Evolutionary conservation across 345 rosid species (phyloP), one percentile per base, ranked within the genome.

Genomic region (Salix arbutifolia): DNA sequence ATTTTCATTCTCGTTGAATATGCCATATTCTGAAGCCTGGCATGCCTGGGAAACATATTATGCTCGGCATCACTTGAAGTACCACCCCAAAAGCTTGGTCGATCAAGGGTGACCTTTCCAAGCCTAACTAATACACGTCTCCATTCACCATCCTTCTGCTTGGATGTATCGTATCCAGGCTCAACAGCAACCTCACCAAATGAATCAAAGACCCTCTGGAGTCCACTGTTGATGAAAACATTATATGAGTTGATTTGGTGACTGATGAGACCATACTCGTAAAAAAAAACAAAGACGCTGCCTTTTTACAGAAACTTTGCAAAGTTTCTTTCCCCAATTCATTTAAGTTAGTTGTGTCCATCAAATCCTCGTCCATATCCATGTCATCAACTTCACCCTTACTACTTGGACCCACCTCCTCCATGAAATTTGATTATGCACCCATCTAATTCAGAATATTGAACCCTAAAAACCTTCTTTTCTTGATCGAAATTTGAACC

Each of bases 11-110:
- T 79, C 0, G 95, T 66, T 3, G 97, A 88, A 77, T 93, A 96
- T 0, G 98, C 92, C 96, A 92, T 96, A 76, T 96, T 96, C 82
- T 96, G 99, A 67, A 96, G 92, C 67, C 97, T 85, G 0, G 97
- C 94, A 81, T 91, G 91, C 84, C 94, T 87, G 1, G 98, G 98
- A 61, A 90, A 83, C 77, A 28, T 28, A 28, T n/a, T n/a, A n/a
- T n/a, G n/a, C n/a, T n/a, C n/a, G n/a, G n/a, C n/a, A n/a, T n/a
- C n/a, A n/a, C n/a, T 28, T 28, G 28, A 28, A 28, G 28, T 28
- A 28, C 28, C 28, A 28, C 1, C 28, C 28, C 28, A 28, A 28
- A 28, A 28, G 28, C 28, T 28, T 28, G 28, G 28, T 28, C 28
- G 1, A 28, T 28, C 28, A 28, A 28, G 28, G 28, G 28, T 28